phyloP scores from a whole-genome alignment of 106 monocot genomes.

The Chionographis japonica region DNA sequence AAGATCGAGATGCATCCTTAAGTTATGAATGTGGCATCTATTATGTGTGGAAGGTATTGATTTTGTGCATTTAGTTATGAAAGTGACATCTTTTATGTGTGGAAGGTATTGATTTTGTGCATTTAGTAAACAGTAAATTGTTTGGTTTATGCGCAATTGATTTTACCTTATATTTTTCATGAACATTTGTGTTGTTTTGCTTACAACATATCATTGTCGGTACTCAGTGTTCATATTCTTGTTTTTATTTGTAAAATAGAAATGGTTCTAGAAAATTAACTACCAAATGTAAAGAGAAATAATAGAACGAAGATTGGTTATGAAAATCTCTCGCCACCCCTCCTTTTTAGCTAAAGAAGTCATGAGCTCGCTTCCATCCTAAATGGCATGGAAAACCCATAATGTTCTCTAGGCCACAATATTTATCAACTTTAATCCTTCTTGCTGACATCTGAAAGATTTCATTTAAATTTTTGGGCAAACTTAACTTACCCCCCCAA shows the following conservation, averaged over 20 bases:
- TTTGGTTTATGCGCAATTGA: background rate
- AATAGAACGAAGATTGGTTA: too few relatives aligned
- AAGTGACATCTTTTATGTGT: slow-evolving; percentile 18
- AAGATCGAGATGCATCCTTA: slow-evolving; percentile 14
- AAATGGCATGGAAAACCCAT: too few relatives aligned
- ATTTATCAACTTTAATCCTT: too few relatives aligned
- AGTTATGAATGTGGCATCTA: slow-evolving; percentile 12
- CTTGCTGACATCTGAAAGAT: too few relatives aligned
- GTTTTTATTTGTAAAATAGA: background rate
- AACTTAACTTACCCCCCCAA: too few relatives aligned
- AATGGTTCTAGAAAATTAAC: background rate
- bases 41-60: slow-evolving; percentile 40
- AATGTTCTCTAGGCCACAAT: too few relatives aligned
- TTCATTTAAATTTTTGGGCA: too few relatives aligned
- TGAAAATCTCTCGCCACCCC: too few relatives aligned
- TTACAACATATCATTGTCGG: background rate
- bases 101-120: slow-evolving; percentile 35
- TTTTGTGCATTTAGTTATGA: slow-evolving; percentile 6
- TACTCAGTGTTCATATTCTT: background rate
- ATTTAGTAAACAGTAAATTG: background rate
- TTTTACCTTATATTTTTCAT: background rate
- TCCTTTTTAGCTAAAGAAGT: too few relatives aligned
- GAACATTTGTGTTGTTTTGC: background rate
- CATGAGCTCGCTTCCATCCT: too few relatives aligned
- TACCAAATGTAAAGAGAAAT: too few relatives aligned